These are phyloP conservation scores for Pleurotus cornucopiae DNA, from an alignment of 768 basidiomycete species.

Conservation along the genomic window DNA sequence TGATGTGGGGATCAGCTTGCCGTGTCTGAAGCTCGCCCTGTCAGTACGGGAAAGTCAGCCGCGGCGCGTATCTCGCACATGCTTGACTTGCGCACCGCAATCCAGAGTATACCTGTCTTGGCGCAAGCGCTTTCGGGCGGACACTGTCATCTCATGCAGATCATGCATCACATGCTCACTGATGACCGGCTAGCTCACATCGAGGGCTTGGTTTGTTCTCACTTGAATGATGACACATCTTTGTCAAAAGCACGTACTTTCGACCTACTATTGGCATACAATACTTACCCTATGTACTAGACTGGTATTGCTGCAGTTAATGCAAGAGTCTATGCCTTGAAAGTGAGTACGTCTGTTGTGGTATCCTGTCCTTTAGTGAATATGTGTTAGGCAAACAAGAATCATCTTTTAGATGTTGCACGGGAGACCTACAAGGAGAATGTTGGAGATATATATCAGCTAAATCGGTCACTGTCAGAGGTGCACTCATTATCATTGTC, in stretches of 20 bases:
- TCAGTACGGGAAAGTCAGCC: constrained; percentile 56
- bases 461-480: constrained; percentile 56
- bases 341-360: constrained; percentile 29
- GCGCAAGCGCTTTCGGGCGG: constrained; percentile 57
- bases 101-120: constrained; percentile 62
- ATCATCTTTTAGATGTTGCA: constrained; percentile 88
- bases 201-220: constrained; percentile 49
- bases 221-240: constrained; percentile 70
- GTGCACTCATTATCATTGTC: constrained; percentile 61
- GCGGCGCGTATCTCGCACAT: constrained; percentile 72
- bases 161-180: constrained; percentile 64
- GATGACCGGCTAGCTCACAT: constrained; percentile 71
- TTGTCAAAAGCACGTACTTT: constrained; percentile 47
- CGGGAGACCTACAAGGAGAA: constrained; percentile 95
- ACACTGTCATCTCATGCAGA: constrained; percentile 54
- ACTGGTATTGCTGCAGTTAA: constrained; percentile 73
- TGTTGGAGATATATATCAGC: constrained; percentile 76
- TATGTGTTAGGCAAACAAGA: constrained; percentile 58
- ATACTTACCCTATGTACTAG: constrained; percentile 27
- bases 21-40: constrained; percentile 53
- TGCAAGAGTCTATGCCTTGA: constrained; percentile 86
- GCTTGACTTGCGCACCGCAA: constrained; percentile 70
- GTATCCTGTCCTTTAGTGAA: neutral
- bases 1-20: constrained; percentile 37
- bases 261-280: too few relatives aligned